A percentile compares a stretch with the other conserved stretches of the same genome.
These are phyloP conservation scores for Colletotrichum cereale DNA, from an alignment of 2,329 filamentous ascomycete species.

Conservation along the genomic window DNA sequence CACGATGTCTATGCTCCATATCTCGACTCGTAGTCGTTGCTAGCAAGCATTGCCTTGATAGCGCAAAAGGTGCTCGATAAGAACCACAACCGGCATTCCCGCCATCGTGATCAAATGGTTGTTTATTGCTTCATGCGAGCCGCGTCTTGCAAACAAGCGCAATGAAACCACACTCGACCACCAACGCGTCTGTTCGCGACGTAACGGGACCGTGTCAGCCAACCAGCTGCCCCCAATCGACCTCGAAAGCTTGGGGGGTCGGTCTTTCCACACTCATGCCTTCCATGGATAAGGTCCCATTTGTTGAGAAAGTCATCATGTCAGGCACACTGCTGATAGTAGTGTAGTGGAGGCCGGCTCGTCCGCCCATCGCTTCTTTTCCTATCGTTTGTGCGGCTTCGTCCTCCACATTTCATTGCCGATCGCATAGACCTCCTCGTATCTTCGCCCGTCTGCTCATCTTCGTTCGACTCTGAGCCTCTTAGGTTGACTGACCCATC, in stretches of 20 bases:
- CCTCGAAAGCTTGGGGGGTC: neutral
- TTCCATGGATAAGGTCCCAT: neutral
- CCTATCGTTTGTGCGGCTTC: neutral
- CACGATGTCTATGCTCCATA: neutral
- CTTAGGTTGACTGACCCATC: slow-evolving; percentile 22
- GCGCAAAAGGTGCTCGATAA: neutral
- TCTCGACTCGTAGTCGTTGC: neutral
- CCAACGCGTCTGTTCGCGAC: slow-evolving; percentile 25
- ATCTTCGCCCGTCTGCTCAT: neutral
- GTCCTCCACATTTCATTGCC: slow-evolving; percentile 10
- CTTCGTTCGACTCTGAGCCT: neutral
- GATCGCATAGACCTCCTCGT: slow-evolving; percentile 18
- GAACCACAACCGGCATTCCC: neutral
- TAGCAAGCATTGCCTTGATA: slow-evolving; percentile 10
- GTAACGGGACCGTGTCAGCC: neutral
- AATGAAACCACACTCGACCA: slow-evolving; percentile 25
- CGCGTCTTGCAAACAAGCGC: slow-evolving; percentile 22
- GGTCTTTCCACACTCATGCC: slow-evolving; percentile 7
- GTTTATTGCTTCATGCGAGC: slow-evolving; percentile 30
- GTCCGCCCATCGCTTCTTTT: neutral
- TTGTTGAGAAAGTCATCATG: neutral
- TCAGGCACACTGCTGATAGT: neutral
- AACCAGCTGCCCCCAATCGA: neutral
- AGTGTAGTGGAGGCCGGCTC: neutral
- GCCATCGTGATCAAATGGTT: neutral